These are phyloP conservation scores for Fusarium nurragi DNA, from an alignment of 2,329 filamentous ascomycete genomes.

Conservation along the genomic window DNA sequence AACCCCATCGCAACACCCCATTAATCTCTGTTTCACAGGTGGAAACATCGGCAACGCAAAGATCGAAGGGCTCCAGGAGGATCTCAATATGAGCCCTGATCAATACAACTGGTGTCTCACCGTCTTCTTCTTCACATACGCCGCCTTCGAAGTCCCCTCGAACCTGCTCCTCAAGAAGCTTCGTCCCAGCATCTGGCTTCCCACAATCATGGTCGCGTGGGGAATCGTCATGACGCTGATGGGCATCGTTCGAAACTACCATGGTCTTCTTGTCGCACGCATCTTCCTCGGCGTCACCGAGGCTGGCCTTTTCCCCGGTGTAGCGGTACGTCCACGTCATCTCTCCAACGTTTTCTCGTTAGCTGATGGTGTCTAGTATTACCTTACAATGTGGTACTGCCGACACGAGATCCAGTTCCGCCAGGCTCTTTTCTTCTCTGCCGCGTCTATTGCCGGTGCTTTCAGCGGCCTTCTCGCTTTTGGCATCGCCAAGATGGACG, in stretches of 20 bases:
- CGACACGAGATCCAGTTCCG: slow-evolving; percentile 65
- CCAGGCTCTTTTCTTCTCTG: slow-evolving; percentile 82
- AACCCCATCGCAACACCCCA: fast-evolving
- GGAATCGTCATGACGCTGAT: slow-evolving; percentile 60
- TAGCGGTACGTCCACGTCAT: slow-evolving; percentile 53
- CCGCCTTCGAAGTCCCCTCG: slow-evolving; percentile 78
- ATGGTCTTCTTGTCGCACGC: slow-evolving; percentile 59
- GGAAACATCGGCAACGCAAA: slow-evolving; percentile 75
- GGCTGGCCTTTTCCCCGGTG: slow-evolving; percentile 72
- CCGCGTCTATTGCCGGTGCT: slow-evolving; percentile 80
- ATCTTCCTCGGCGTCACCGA: slow-evolving; percentile 73
- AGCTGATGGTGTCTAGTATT: slow-evolving; percentile 50
- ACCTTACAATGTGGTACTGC: slow-evolving; percentile 68
- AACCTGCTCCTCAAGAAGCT: slow-evolving; percentile 81
- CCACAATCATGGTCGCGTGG: slow-evolving; percentile 76
- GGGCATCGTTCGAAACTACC: slow-evolving; percentile 61
- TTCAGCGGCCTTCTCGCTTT: slow-evolving; percentile 79
- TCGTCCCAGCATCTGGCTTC: slow-evolving; percentile 78
- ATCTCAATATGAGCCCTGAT: slow-evolving; percentile 65
- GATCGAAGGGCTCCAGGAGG: slow-evolving; percentile 65
- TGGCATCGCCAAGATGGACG: slow-evolving; percentile 75
- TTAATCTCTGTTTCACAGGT: slow-evolving; percentile 45
- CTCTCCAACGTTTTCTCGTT: neutral
- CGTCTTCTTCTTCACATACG: slow-evolving; percentile 83
- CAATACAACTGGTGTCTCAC: slow-evolving; percentile 77